Percentiles rank a stretch among this genome's conserved stretches.
phyloP scores from a whole-genome alignment of 805 yeast species.

The Maudiozyma saulgeensis region DNA sequence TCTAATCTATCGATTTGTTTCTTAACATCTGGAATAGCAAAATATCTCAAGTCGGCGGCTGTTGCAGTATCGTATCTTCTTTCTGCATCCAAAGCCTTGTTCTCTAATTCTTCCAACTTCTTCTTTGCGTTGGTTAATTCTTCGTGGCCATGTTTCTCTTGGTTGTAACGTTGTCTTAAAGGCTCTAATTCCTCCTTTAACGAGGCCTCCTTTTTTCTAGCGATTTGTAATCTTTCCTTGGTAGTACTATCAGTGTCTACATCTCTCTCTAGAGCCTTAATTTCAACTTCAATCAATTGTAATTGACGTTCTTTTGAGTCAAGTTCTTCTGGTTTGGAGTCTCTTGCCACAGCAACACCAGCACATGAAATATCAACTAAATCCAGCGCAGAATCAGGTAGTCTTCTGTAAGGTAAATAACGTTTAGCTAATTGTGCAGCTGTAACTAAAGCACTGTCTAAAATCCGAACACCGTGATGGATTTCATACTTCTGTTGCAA shows the following conservation, averaged over 20 bases:
- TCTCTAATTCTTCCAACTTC: constrained; percentile 84
- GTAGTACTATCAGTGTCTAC: constrained; percentile 75
- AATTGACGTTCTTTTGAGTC: constrained; percentile 89
- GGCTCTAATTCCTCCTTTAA: constrained; percentile 81
- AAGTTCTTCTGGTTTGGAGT: constrained; percentile 93
- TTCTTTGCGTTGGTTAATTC: constrained; percentile 82
- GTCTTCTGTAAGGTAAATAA: constrained; percentile 85
- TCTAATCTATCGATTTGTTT: constrained; percentile 70
- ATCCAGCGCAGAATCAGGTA: constrained; percentile 96
- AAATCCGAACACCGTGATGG: constrained; percentile 94
- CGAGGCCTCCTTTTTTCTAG: constrained; percentile 69
- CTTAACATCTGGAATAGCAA: constrained; percentile 90
- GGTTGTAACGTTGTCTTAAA: constrained; percentile 70
- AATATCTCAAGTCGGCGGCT: constrained; percentile 92
- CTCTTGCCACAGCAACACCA: constrained; percentile 95
- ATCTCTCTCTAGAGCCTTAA: constrained; percentile 93
- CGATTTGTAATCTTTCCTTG: constrained; percentile 73
- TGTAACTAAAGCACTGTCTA: constrained; percentile 86
- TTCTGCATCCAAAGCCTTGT: constrained; percentile 92
- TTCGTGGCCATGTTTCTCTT: constrained; percentile 86
- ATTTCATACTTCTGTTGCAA: constrained; percentile 90
- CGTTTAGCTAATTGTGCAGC: constrained; percentile 94
- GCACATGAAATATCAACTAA: constrained; percentile 95
- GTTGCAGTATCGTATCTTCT: constrained; percentile 91
- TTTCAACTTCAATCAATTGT: constrained; percentile 87